phyloP scores from a whole-genome alignment of 306 rosid genomes.

The Glycyrrhiza uralensis region DNA sequence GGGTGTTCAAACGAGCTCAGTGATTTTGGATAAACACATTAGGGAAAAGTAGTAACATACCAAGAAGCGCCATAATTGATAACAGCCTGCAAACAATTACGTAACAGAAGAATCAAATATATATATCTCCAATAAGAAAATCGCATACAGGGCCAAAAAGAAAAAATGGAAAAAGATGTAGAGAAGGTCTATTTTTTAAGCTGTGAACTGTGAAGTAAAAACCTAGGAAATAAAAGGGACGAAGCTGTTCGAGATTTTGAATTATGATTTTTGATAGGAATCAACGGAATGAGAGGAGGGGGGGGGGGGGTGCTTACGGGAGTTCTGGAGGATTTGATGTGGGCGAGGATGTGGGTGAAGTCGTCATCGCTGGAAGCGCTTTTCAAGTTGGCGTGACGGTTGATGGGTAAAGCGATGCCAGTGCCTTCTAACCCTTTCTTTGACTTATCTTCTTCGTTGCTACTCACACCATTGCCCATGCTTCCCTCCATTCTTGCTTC shows the following conservation, averaged over 20 bases:
- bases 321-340: slow-evolving; percentile 77
- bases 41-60: slow-evolving; percentile 32
- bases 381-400: slow-evolving; percentile 51
- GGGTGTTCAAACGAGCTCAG: slow-evolving; percentile 23
- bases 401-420: slow-evolving; percentile 39
- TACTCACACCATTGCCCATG: background rate
- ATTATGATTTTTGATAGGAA: background rate
- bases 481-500: slow-evolving; percentile 26
- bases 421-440: slow-evolving; percentile 51
- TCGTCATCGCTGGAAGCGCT: slow-evolving; percentile 61
- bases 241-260: too few relatives aligned
- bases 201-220: background rate
- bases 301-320: slow-evolving; percentile 36
- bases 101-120: background rate
- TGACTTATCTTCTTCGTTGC: slow-evolving; percentile 11
- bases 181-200: background rate
- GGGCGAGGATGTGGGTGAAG: slow-evolving; percentile 48
- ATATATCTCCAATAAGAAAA: background rate
- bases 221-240: background rate
- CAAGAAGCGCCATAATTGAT: slow-evolving; percentile 93
- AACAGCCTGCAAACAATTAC: slow-evolving; percentile 60
- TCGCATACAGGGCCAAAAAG: background rate
- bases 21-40: background rate
- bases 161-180: background rate
- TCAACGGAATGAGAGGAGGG: background rate